Conservation (phyloP, 2,329 filamentous ascomycete species). For the Ophiocordyceps camponoti-leonardi region DNA sequence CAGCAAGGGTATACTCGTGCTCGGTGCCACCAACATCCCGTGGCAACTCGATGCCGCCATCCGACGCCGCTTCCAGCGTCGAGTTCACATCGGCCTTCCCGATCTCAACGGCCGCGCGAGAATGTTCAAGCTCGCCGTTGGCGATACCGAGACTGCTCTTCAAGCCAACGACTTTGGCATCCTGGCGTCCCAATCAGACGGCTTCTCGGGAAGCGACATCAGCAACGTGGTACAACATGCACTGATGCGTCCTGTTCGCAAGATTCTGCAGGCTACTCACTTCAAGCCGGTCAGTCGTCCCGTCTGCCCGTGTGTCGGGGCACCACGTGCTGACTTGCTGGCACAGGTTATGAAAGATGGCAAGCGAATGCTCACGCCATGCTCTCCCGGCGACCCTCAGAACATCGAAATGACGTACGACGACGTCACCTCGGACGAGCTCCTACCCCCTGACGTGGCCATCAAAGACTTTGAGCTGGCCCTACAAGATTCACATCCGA, state of each 20-base stretch:
- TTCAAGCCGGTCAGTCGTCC: conserved; percentile 65
- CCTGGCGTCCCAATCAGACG: conserved; percentile 69
- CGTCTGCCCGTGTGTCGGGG: conserved; percentile 1
- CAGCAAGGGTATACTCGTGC: conserved; percentile 79
- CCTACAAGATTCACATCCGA: conserved; percentile 74
- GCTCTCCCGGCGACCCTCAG: conserved; percentile 75
- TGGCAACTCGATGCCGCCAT: conserved; percentile 98
- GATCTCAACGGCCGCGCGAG: conserved; percentile 72
- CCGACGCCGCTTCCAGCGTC: conserved; percentile 82
- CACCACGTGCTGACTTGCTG: background rate
- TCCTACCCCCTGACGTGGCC: conserved; percentile 72
- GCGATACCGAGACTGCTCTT: conserved; percentile 76
- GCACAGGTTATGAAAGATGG: conserved; percentile 52
- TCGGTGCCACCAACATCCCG: conserved; percentile 94
- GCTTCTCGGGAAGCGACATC: conserved; percentile 94
- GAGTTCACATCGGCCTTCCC: conserved; percentile 89
- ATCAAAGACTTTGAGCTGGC: conserved; percentile 91
- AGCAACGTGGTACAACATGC: conserved; percentile 90
- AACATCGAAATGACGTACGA: conserved; percentile 92
- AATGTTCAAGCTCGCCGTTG: conserved; percentile 95
- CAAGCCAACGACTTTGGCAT: conserved; percentile 61
- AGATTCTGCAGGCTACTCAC: conserved; percentile 94
- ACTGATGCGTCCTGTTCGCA: conserved; percentile 90
- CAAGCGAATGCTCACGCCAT: conserved; percentile 60
- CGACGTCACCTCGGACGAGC: conserved; percentile 63